Evolutionary conservation across 2,329 filamentous ascomycete species (phyloP), one percentile per base, ranked within the genome.

Genomic region (Cercospora zeina): DNA sequence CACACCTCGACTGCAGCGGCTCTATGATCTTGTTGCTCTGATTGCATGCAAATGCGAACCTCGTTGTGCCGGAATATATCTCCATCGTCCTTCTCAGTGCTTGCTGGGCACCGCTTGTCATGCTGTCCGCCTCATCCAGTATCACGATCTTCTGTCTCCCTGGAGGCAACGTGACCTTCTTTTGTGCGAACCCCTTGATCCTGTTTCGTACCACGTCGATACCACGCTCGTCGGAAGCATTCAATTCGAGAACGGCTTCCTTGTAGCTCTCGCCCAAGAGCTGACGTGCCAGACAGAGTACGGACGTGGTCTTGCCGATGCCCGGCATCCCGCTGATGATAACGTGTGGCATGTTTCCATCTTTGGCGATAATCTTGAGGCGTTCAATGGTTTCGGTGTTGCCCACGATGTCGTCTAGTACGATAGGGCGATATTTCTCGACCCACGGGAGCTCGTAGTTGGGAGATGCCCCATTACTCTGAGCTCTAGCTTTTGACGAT

Each of bases 291-390:
- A 99, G 85, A 75, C 95, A 97, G 64, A 97, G 81, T 60, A 99
- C 88, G 60, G 92, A 96, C 0, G 95, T 97, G 3, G 95, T 99
- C 82, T 99, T 99, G 77, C 95, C 95, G 73, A 97, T 99, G 73
- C 95, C 95, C 19, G 95, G 95, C 92, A 96, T 97, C 63, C 95
- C 95, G n/a, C 91, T 96, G 72, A 99, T 97, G 78, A 99, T 97
- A 73, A 99, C 87, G 78, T 99, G 95, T 2, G 95, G 95, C 93
- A 99, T 97, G 79, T 99, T 99, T 70, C 95, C 95, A 79, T 97
- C 95, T 77, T 93, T 95, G 51, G 95, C 93, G 71, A 99, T 97
- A 72, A 99, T 97, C 76, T 97, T 97, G 71, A 99, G 82, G 59
- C 95, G 89, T 77, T 97, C 93, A 71, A 99, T 92, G 0, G 95